Evolutionary conservation across 2,329 filamentous ascomycete genomes (phyloP), one percentile per base, ranked within the genome.

Genomic region (Bimuria novae-zelandiae): DNA sequence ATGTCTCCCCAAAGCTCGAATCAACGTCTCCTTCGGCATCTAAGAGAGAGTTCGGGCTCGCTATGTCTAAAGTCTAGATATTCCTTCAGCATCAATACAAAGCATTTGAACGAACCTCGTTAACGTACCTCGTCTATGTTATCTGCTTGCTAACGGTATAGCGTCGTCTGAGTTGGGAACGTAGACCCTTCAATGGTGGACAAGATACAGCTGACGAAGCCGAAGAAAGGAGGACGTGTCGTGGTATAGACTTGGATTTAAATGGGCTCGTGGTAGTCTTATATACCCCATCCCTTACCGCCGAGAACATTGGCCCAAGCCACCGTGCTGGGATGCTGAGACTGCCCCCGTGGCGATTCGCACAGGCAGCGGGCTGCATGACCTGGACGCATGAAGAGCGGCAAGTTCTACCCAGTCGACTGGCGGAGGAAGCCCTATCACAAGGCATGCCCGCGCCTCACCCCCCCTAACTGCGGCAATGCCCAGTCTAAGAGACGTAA

Each of bases 41-140:
- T 32, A 32, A 35, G 21, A 43, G 47, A 50, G 36, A 50, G 36
- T 42, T 23, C 7, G 17, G 37, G 36, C 47, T 50, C 36, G 12
- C 29, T 30, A 42, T 23, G 12, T 50, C 47, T 7, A 22, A 42
- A 35, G 47, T 45, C 48, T 51, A 45, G 29, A 44, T 29, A 35
- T 30, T 44, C 32, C 19, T 44, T 44, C 19, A 51, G 48, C 30
- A 51, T 44, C 30, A 19, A 44, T 29, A 51, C 39, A 37, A 51
- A 51, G 39, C 39, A 33, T 45, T 44, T 17, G 35, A 30, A 33
- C 11, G 14, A 16, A 51, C 27, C 30, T 17, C 21, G 29, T 29
- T 51, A 25, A 36, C 40, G 23, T 51, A 51, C 39, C 39, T 51
- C 7, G 39, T 51, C 39, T 39, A 51, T 51, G 39, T 51, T 51